A percentile compares a stretch with the other conserved stretches of the same genome.
These are phyloP conservation scores for Pluteus cervinus DNA, from an alignment of 768 basidiomycete species.

Conservation along the genomic window DNA sequence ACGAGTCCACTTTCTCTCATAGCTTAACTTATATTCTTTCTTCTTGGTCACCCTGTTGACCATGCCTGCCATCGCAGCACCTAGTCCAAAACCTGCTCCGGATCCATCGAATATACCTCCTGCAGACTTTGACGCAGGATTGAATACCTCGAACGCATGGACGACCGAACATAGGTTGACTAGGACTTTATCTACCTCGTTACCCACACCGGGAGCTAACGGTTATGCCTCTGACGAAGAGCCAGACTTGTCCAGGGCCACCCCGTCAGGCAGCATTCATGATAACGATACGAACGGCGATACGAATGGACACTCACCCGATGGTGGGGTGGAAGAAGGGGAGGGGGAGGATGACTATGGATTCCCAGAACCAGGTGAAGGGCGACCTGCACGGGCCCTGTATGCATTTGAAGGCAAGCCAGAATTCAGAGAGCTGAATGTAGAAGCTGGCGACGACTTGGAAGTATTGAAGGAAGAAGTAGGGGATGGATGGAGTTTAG, in stretches of 20 bases:
- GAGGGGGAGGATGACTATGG: constrained; percentile 25
- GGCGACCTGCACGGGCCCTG: constrained; percentile 57
- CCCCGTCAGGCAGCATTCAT: too few species aligned
- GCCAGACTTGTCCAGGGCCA: too few species aligned
- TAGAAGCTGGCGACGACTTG: constrained; percentile 65
- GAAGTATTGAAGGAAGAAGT: constrained; percentile 67
- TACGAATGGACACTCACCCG: too few species aligned
- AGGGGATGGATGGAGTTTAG: constrained; percentile 79
- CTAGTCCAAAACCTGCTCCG: neutral
- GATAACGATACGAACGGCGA: too few species aligned
- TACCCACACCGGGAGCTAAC: constrained; percentile 26
- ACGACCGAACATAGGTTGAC: constrained; percentile 47
- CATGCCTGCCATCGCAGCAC: too few species aligned
- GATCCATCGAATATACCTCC: constrained; percentile 14
- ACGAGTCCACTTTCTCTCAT: too few species aligned
- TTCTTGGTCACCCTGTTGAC: too few species aligned
- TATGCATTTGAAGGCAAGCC: constrained; percentile 72
- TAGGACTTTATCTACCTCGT: constrained; percentile 17
- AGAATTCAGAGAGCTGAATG: constrained; percentile 66
- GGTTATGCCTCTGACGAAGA: constrained; percentile 47
- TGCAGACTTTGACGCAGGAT: constrained; percentile 66
- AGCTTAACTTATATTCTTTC: too few species aligned
- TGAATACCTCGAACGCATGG: constrained; percentile 77
- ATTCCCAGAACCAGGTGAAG: constrained; percentile 24
- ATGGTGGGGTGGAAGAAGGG: too few species aligned